Evolutionary conservation across 2,329 filamentous ascomycete species (phyloP), one percentile per base, ranked within the genome.

Genomic region (Aspergillus ibericus): DNA sequence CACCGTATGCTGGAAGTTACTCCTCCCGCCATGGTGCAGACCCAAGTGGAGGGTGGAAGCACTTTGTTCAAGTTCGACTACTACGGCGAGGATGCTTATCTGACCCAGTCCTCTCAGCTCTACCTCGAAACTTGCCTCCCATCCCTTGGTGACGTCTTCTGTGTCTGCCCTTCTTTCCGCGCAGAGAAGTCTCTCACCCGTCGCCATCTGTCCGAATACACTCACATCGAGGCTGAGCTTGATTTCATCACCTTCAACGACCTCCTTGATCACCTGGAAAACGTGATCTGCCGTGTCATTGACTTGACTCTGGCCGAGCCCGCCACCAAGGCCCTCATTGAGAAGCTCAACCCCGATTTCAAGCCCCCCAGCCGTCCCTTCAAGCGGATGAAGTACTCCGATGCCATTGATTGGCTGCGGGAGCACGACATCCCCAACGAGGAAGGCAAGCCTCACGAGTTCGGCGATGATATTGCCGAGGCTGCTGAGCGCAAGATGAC

Each of bases 131-230:
- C 95, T 32, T 92, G 89, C 65, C 82, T 99, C 32, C 92, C 93
- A 10, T 91, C 89, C 53, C 83, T 98, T 70, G 95, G 95, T 67
- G 91, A 97, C 74, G 92, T 97, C 54, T 99, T 96, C 84, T 98
- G 93, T 75, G 93, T 99, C 70, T 93, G 96, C 78, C 96, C 96
- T 77, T 98, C 93, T 1, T 99, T 99, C 88, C 93, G 95, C 62
- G 95, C 95, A 13, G 95, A 99, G 79, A 97, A 97, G 80, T 93
- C 89, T 6, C 83, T 98, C 58, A 99, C 95, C 51, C 90, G 95
- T 62, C 91, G 95, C 71, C 95, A 99, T 75, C 80, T 99, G 69
- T 91, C 92, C 49, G 95, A 99, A 79, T 99, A 97, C 81, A 96
- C 93, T 1, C 95, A 99, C 80, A 85, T 99, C 66, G 95, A 99